A percentile compares a stretch with the other conserved stretches of the same genome.
These are phyloP conservation scores for Umbelopsis vinacea DNA, from an alignment of 192 early-diverging fungal genomes.

Conservation along the genomic window DNA sequence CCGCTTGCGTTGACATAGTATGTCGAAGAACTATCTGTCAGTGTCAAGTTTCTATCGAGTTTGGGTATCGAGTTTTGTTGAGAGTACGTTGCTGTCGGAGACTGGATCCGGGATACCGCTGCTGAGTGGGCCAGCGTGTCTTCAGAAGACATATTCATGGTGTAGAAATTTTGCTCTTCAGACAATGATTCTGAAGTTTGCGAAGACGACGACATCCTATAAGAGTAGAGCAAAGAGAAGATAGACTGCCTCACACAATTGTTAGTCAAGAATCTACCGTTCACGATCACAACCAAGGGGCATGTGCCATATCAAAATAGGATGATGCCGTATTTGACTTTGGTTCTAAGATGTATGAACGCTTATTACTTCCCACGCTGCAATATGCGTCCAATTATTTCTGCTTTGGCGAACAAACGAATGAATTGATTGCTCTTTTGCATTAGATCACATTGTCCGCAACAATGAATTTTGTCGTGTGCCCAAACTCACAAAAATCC, in stretches of 20 bases:
- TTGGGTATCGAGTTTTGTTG: neutral
- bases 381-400: too few species aligned
- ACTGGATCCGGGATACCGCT: neutral
- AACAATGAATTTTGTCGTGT: too few species aligned
- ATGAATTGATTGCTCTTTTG: too few species aligned
- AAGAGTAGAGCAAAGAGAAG: neutral
- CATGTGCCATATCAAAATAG: neutral
- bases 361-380: neutral
- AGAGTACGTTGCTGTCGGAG: neutral
- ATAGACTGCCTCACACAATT: neutral
- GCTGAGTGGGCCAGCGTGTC: neutral
- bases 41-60: neutral
- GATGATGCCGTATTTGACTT: neutral
- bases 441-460: too few species aligned
- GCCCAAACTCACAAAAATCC: too few species aligned
- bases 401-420: too few species aligned
- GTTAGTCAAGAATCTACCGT: neutral
- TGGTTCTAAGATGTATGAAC: neutral
- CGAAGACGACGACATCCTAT: neutral
- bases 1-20: neutral
- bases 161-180: neutral
- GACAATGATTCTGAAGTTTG: neutral
- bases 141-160: neutral
- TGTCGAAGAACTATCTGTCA: neutral
- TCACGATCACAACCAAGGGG: constrained; percentile 15